These are phyloP conservation scores for Neophaeococcomyces mojaviensis DNA, from an alignment of 2,329 filamentous ascomycete genomes.

Conservation along the genomic window DNA sequence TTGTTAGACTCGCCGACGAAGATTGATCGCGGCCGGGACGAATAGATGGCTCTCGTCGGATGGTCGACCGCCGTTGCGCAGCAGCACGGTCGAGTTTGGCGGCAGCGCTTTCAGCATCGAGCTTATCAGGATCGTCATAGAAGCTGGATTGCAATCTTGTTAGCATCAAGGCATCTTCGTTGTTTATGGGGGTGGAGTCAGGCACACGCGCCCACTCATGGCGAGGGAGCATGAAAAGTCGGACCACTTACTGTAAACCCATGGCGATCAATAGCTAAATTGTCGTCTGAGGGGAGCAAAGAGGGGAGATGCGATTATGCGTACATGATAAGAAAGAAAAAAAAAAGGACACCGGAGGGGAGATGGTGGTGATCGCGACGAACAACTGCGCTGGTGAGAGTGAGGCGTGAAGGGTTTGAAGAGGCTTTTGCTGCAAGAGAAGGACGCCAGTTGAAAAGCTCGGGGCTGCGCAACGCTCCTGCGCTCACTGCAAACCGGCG, in stretches of 20 bases:
- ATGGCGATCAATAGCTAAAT: constrained; percentile 27
- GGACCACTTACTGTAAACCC: constrained; percentile 42
- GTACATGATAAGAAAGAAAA: neutral
- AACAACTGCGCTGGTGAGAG: neutral
- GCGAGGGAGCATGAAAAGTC: constrained; percentile 10
- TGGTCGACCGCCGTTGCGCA: constrained; percentile 45
- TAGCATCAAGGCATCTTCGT: constrained; percentile 11
- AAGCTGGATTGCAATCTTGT: constrained; percentile 34
- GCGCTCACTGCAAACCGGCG: too few species aligned
- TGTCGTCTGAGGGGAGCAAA: neutral
- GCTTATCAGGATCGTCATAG: constrained; percentile 47
- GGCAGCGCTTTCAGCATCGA: constrained; percentile 34
- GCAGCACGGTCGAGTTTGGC: constrained; percentile 48
- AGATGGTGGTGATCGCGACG: constrained; percentile 2
- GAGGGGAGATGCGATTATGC: constrained; percentile 3
- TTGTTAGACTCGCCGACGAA: constrained; percentile 10
- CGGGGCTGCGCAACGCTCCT: too few species aligned
- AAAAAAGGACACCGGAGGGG: constrained; percentile 1
- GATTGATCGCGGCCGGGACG: constrained; percentile 15
- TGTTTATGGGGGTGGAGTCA: constrained; percentile 6
- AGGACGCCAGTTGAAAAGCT: neutral
- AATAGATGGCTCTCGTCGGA: constrained; percentile 45
- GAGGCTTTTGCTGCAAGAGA: neutral
- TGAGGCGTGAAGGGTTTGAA: neutral
- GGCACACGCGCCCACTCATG: constrained; percentile 13